Conservation (phyloP, 2,329 filamentous ascomycete species). For the Ascochyta viciae-villosae region DNA sequence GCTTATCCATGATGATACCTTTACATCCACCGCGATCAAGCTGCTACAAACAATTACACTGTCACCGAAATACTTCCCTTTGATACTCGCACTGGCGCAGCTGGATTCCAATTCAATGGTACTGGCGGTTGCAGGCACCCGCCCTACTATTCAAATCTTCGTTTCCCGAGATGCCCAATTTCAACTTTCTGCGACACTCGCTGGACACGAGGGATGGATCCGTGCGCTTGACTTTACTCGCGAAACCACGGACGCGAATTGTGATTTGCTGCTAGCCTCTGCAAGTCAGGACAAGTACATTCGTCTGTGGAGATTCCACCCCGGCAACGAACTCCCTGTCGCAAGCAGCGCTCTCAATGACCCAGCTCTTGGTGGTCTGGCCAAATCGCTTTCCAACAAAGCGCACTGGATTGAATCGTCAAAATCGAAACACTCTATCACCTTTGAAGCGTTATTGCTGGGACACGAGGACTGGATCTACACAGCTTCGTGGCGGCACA, state of each 20-base stretch:
- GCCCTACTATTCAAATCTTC: slow-evolving; percentile 81
- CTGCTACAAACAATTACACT: slow-evolving; percentile 67
- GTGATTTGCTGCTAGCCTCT: slow-evolving; percentile 84
- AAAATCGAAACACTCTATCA: slow-evolving; percentile 74
- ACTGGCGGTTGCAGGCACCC: slow-evolving; percentile 86
- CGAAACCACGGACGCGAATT: slow-evolving; percentile 62
- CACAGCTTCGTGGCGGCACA: slow-evolving; percentile 75
- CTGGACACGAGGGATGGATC: slow-evolving; percentile 95
- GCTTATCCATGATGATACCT: slow-evolving; percentile 53
- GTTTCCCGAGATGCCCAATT: slow-evolving; percentile 68
- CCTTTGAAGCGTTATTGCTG: slow-evolving; percentile 90
- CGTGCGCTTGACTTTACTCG: slow-evolving; percentile 79
- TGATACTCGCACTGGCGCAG: slow-evolving; percentile 73
- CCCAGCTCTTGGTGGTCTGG: slow-evolving; percentile 64
- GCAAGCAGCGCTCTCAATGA: slow-evolving; percentile 64
- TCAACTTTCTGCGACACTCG: slow-evolving; percentile 75
- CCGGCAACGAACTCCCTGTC: slow-evolving; percentile 69
- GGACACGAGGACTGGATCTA: slow-evolving; percentile 99
- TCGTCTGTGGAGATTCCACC: slow-evolving; percentile 85
- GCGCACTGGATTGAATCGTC: slow-evolving; percentile 73
- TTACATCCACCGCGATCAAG: slow-evolving; percentile 31
- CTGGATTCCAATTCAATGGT: slow-evolving; percentile 67
- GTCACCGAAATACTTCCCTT: slow-evolving; percentile 80
- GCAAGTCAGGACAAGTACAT: slow-evolving; percentile 98
- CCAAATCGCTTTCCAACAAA: slow-evolving; percentile 86